Base-by-base conservation (phyloP, 495 filamentous ascomycete species). In the Aspergillus avenaceus region DNA sequence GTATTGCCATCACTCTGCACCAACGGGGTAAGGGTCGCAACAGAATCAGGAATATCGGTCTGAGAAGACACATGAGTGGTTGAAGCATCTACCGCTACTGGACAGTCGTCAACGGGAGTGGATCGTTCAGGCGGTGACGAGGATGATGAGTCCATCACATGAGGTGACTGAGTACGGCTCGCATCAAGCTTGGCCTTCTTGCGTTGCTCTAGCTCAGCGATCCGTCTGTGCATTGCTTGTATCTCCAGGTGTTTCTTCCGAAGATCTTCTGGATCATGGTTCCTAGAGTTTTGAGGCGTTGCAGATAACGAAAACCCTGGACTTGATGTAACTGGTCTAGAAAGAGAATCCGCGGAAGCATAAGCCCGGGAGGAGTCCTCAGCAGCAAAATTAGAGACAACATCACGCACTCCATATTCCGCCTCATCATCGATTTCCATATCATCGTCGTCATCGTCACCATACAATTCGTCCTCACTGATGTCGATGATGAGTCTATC, bases 181-280 rank as follows among this genome's bases (percentile, higher is more conserved):
- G 66, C 64, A 45, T 63, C 72, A 23, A 74, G 63, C 55, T 77
- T 83, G 28, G 71, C 71, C 63, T 82, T 83, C 52, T 80, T 83
- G 50, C 77, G 80, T 26, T 85, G 78, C 63, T 95, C 88, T 28
- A 84, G 76, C 58, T 90, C 84, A 13, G 84, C 86, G 62, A 96
- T 92, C 47, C 77, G 84, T 61, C 79, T 79, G 54, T 81, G 88
- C 74, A 91, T 81, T 31, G 77, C 76, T 61, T 87, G 79, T 42
- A 96, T 92, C 50, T 84, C 79, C 51, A 80, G 73, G 47, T 88
- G 79, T 58, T 85, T 86, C 19, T 61, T 56, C 42, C 80, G 75
- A 8, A 96, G 74, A 40, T 84, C 77, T 26, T 83, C 81, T 41
- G 67, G 58, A 34, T 76, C 73, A 29, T 62, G 62, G n/a, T 49